Conservation (phyloP, 2,329 filamentous ascomycete genomes). For the Calonectria pseudoreteaudii region DNA sequence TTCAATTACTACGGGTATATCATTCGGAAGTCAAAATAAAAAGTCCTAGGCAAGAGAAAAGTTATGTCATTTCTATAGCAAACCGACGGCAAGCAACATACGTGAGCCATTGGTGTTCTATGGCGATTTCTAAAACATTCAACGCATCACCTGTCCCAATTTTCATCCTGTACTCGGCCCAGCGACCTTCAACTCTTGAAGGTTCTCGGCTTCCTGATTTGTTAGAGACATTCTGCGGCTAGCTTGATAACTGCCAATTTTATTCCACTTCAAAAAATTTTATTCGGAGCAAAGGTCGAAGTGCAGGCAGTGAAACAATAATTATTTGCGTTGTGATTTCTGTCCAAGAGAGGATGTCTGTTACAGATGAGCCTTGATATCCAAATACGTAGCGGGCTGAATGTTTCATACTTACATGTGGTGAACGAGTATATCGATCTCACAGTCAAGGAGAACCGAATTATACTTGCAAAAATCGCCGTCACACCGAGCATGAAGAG, state of each 20-base stretch:
- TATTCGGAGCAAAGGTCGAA: not conserved
- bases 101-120: not conserved
- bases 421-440: not conserved
- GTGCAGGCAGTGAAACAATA: not conserved
- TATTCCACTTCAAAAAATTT: not conserved
- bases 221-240: not conserved
- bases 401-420: not conserved
- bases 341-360: not conserved
- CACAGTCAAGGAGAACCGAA: not conserved
- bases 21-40: not conserved
- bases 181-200: not conserved
- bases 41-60: not conserved
- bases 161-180: not conserved
- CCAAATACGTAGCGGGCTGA: too few species aligned
- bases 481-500: not conserved
- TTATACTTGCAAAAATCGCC: not conserved
- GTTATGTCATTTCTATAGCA: not conserved
- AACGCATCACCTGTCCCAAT: not conserved
- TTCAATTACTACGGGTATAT: slow-evolving; percentile 62
- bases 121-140: not conserved
- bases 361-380: too few species aligned
- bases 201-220: not conserved
- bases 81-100: not conserved
- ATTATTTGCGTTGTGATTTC: slow-evolving; percentile 9
- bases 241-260: not conserved